Evolutionary conservation across 2,329 filamentous ascomycete genomes (phyloP), one percentile per base, ranked within the genome.

Genomic region (Fusarium sp.): DNA sequence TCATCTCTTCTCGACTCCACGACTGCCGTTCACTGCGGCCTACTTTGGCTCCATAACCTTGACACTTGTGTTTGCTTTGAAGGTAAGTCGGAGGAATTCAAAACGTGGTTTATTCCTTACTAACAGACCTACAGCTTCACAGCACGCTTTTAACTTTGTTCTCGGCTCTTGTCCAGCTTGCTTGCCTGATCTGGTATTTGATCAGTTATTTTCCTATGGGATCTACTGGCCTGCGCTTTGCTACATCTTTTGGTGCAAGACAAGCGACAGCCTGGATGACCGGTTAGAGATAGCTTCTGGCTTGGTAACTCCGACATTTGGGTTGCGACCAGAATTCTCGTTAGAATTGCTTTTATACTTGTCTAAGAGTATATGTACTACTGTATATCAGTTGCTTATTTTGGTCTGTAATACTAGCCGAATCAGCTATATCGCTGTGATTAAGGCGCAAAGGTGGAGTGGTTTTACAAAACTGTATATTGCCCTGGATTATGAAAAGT

Each of bases 171-270:
- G 83, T 95, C 72, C 96, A 99, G 79, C 85, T 98, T 56, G 90
- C 91, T 54, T 92, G 92, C 68, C 84, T 98, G 69, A 71, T 93
- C 46, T 98, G 95, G 95, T 98, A 98, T 82, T 86, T 98, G 46
- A 90, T 98, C 80, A 97, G 93, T 81, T 99, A 99, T 81, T 98
- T 98, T 76, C 96, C 96, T 26, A 97, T 98, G 95, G 96, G 96
- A 40, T 93, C 92, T 59, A 92, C 91, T 57, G 94, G 96, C 42
- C 83, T 99, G 71, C 91, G 95, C 63, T 89, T 97, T 72, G 94
- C 94, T 60, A 93, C 94, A 43, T 90, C 90, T 5, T 96, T 97
- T 77, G 96, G 95, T 22, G 93, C 92, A 20, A 91, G 91, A 77
- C 88, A 95, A 76, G 92, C 97, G 38, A 88, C 93, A 7, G 88